A percentile compares a stretch with the other conserved stretches of the same genome.
These are phyloP conservation scores for Neurospora sp. DNA, from an alignment of 495 filamentous ascomycete species.

Conservation along the genomic window DNA sequence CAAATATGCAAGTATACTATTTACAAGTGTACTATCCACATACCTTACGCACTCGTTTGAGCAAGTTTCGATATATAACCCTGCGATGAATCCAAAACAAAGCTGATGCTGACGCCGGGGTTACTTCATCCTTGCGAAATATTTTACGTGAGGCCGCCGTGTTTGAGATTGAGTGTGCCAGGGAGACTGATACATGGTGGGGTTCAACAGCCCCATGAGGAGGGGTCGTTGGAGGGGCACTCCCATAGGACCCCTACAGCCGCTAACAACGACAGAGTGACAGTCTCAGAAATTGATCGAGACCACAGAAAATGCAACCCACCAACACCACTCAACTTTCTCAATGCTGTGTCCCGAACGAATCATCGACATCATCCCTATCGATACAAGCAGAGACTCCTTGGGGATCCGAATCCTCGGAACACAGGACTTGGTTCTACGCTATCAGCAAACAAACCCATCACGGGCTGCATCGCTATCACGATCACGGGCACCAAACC, in stretches of 20 bases:
- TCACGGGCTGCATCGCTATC: background rate
- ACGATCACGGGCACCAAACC: background rate
- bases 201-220: background rate
- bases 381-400: background rate
- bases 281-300: background rate
- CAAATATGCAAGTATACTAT: background rate
- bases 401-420: background rate
- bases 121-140: background rate
- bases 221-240: background rate
- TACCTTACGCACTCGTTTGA: background rate
- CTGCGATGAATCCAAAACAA: background rate
- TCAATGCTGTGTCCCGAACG: background rate
- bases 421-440: background rate
- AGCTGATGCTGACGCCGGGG: background rate
- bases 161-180: conserved; percentile 13
- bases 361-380: background rate
- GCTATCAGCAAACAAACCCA: background rate
- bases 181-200: background rate
- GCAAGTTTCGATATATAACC: background rate
- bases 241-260: background rate
- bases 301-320: background rate
- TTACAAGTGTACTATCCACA: background rate
- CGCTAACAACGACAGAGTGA: background rate
- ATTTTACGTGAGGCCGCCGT: conserved; percentile 1
- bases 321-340: background rate